These are phyloP conservation scores for Fusarium miscanthi DNA, from an alignment of 2,329 filamentous ascomycete species.

Conservation along the genomic window DNA sequence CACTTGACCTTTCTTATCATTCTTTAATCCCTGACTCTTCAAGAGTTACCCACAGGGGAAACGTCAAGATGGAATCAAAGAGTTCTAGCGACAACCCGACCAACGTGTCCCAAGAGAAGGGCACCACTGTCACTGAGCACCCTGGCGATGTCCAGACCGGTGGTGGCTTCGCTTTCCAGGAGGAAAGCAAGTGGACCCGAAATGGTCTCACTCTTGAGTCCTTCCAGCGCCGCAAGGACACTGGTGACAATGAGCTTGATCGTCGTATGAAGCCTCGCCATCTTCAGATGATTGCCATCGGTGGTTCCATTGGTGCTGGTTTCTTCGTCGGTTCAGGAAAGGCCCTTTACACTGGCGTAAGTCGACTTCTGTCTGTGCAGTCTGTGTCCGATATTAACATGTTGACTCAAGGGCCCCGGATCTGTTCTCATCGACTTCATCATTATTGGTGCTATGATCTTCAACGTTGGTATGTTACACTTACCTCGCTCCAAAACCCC, in stretches of 20 bases:
- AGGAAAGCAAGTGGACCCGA: constrained; percentile 39
- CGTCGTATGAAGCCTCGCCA: constrained; percentile 66
- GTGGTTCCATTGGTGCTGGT: constrained; percentile 71
- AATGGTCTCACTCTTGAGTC: constrained; percentile 44
- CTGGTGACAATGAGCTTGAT: constrained; percentile 51
- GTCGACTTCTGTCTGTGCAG: neutral
- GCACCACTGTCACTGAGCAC: constrained; percentile 33
- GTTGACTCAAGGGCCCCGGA: constrained; percentile 50
- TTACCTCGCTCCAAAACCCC: neutral
- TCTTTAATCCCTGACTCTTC: constrained; percentile 16
- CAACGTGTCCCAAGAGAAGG: constrained; percentile 41
- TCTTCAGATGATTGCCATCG: constrained; percentile 72
- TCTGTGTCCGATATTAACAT: constrained; percentile 3
- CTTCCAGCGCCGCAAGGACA: constrained; percentile 38
- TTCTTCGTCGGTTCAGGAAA: constrained; percentile 71
- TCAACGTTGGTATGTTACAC: constrained; percentile 59
- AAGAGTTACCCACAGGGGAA: constrained; percentile 7
- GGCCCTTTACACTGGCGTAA: constrained; percentile 61
- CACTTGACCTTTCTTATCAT: constrained; percentile 29
- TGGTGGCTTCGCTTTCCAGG: constrained; percentile 35
- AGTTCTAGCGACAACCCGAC: constrained; percentile 35
- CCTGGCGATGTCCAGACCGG: constrained; percentile 24
- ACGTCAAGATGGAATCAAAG: constrained; percentile 38
- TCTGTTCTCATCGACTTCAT: constrained; percentile 62
- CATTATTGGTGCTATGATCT: constrained; percentile 70